A percentile compares a stretch with the other conserved stretches of the same genome.
Evolutionary conservation across 148 eudicot genomes (phyloP).

Genomic region (Heliosperma pusillum): DNA sequence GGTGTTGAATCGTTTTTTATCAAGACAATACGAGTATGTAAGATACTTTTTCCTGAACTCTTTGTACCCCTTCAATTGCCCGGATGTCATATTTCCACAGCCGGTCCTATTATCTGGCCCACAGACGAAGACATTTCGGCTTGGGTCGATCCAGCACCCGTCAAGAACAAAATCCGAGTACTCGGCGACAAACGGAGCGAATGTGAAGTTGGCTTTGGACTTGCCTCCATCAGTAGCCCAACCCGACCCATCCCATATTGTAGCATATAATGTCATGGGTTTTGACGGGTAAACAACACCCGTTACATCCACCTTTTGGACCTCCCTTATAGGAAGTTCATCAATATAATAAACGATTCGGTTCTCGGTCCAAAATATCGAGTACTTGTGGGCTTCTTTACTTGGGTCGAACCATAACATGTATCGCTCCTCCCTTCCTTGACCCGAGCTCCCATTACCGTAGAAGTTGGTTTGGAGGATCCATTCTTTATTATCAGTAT

Average conservation of each 20-base stretch:
- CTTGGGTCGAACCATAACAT: constrained; percentile 34
- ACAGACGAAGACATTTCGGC: neutral
- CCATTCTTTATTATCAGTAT: constrained; percentile 23
- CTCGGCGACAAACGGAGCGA: constrained; percentile 18
- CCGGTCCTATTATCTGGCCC: neutral
- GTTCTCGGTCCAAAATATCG: constrained; percentile 27
- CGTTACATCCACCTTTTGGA: constrained; percentile 16
- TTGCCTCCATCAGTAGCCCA: constrained; percentile 40
- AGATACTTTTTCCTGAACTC: constrained; percentile 14
- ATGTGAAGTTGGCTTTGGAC: constrained; percentile 26
- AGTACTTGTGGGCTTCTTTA: constrained; percentile 30
- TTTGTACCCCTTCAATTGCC: neutral
- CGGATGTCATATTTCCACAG: neutral
- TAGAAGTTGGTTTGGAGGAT: constrained; percentile 36
- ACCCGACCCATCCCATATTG: constrained; percentile 39
- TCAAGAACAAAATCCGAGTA: constrained; percentile 25
- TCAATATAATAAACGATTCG: constrained; percentile 31
- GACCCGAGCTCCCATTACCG: constrained; percentile 28
- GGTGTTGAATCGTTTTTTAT: constrained; percentile 1
- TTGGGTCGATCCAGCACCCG: constrained; percentile 22
- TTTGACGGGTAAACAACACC: constrained; percentile 37
- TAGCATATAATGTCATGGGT: constrained; percentile 37
- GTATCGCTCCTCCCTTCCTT: constrained; percentile 37
- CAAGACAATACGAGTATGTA: constrained; percentile 20
- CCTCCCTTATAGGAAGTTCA: constrained; percentile 28